Base-by-base conservation (phyloP, 768 basidiomycete genomes). In the Inosperma sp. region DNA sequence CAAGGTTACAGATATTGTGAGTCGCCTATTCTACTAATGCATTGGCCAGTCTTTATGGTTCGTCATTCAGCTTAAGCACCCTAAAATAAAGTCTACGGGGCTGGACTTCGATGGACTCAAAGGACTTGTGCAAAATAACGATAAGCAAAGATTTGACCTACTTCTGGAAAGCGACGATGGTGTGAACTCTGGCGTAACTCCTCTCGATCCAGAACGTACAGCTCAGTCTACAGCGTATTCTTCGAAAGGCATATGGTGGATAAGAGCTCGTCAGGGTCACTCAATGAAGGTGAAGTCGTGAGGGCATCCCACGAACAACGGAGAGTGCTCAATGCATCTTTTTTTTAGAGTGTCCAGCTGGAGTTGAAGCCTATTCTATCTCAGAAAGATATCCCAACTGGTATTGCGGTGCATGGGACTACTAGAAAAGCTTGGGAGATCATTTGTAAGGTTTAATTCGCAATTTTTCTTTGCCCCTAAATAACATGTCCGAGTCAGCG, bases 241-340 rank as follows among this genome's bases (percentile, higher is more conserved):
- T n/a, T n/a, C n/a, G 59, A 4, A 70, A 62, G 69, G 75, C 7
- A 63, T 74, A n/a, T 88, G 88, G 88, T 89, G 85, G 84, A 91
- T 94, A 57, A 77, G 86, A 29, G 93, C 93, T 7, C 92, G 89
- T 58, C 93, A 94, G 66, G 93, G 93, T 0, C 93, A 94, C 68
- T 87, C 90, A 0, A 72, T 95, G 39, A 79, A 84, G 75, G 92
- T 84, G 53, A 21, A 72, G 7, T 30, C 8, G 27, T 17, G 6
- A 12, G n/a, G 26, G 19, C 4, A 14, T n/a, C 12, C 2, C 22
- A 16, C 19, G 17, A 31, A 26, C 7, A 5, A 16, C 23, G 17
- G 16, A 26, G n/a, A n/a, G n/a, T n/a, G n/a, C 16, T 25, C n/a
- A 31, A 17, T 16, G 34, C 21, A 19, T 17, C 12, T 41, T 16